Conservation (phyloP, 108 stramenopile genomes). For the Fistulifera solaris region DNA sequence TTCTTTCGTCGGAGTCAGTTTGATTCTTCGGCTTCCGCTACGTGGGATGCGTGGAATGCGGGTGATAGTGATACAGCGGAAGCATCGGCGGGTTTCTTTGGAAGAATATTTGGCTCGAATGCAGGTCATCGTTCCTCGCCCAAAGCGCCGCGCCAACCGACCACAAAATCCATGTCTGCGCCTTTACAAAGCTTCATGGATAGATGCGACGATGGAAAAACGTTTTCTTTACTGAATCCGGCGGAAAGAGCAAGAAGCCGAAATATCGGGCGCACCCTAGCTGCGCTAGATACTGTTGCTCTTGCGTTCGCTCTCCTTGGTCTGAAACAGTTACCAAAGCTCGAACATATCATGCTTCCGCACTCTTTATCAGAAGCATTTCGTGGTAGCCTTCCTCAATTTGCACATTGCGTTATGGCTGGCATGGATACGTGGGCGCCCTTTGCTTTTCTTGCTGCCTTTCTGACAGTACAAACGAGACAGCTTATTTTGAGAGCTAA, state of each 20-base stretch:
- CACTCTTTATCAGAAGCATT: constrained; percentile 8
- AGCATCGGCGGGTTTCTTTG: background rate
- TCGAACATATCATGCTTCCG: constrained; percentile 20
- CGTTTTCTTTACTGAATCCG: constrained; percentile 16
- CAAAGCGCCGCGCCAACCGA: background rate
- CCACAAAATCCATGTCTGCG: constrained; percentile 7
- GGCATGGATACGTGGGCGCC: constrained; percentile 45
- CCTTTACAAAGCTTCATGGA: constrained; percentile 21
- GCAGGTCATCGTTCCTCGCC: constrained; percentile 14
- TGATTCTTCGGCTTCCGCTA: constrained; percentile 12
- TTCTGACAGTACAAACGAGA: constrained; percentile 28
- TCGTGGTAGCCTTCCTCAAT: constrained; percentile 8
- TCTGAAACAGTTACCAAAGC: constrained; percentile 17
- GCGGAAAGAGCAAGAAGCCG: constrained; percentile 11
- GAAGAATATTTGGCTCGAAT: constrained; percentile 2
- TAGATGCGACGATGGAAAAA: constrained; percentile 28
- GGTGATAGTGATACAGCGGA: constrained; percentile 15
- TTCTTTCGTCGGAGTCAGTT: too few species aligned
- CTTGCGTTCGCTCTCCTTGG: constrained; percentile 32
- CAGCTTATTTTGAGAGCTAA: constrained; percentile 24
- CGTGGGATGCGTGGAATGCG: constrained; percentile 28
- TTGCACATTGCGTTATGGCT: constrained; percentile 9
- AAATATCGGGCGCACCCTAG: constrained; percentile 41
- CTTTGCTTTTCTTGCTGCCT: constrained; percentile 40
- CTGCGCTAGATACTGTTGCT: constrained; percentile 32